Evolutionary conservation across 2,329 filamentous ascomycete genomes (phyloP), one percentile per base, ranked within the genome.

Genomic region (Colletotrichum sp.): DNA sequence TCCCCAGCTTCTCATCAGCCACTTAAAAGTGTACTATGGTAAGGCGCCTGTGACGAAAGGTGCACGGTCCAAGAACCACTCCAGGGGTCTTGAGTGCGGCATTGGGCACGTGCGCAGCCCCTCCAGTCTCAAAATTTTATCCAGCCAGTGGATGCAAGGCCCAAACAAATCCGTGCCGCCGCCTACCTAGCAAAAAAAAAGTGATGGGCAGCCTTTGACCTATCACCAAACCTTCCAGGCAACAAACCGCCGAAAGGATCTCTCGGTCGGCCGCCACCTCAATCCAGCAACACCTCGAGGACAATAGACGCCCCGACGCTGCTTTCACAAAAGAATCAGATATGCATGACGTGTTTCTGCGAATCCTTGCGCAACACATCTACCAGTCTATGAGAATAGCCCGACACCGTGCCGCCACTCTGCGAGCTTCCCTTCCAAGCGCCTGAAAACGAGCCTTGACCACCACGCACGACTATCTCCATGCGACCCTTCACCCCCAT

Each of bases 401-500:
- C 69, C 61, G 32, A 67, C 75, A 77, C 18, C n/a, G 34, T 77
- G 69, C 72, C 63, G 32, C 63, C 55, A 43, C 57, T 43, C 60
- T 34, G 67, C 32, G 67, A 67, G 57, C 6, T 36, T 34, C 34
- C 21, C 38, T 28, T 28, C n/a, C 52, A 24, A 61, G 64, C 71
- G 52, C 48, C 24, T 72, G 57, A 36, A 64, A 30, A 67, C 55
- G 55, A 64, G 64, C 34, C 43, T 69, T 65, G 70, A 52, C 64
- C 63, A 68, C 57, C 57, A 58, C 7, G 38, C 58, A 26, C 36
- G 30, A 72, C 26, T 77, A 66, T 76, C 57, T 70, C 63, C 70
- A 83, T 83, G 84, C 82, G 82, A 76, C 82, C 84, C 4, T 80
- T 85, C 73, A 84, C 84, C 16, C 82, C 86, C 18, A 78, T 81